These are phyloP conservation scores for Penstemon newberryi DNA, from an alignment of 257 asterid genomes.

Conservation along the genomic window DNA sequence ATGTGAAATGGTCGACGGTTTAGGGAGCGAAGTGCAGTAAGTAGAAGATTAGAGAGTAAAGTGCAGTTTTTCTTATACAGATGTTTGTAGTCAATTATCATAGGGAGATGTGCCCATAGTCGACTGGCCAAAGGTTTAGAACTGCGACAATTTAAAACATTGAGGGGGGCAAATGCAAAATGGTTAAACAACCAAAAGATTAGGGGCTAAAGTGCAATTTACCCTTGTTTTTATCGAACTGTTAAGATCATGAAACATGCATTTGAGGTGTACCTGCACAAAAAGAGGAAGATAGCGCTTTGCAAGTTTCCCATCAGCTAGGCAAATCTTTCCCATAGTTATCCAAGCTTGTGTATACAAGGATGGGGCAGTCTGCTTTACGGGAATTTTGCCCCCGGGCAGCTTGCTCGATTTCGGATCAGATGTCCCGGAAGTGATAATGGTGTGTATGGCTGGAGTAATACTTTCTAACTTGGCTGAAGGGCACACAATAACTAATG, in stretches of 20 bases:
- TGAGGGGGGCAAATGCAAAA: too few relatives aligned
- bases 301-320: constrained; percentile 87
- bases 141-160: too few relatives aligned
- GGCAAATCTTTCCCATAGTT: constrained; percentile 92
- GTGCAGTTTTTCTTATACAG: too few relatives aligned
- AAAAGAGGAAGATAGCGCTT: constrained; percentile 92
- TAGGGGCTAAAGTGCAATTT: too few relatives aligned
- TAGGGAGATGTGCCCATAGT: too few relatives aligned
- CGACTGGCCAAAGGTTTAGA: too few relatives aligned
- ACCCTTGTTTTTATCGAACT: neutral
- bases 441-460: constrained; percentile 67
- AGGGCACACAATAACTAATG: constrained; percentile 72
- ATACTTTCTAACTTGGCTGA: constrained; percentile 56
- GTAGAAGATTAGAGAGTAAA: too few relatives aligned
- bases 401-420: constrained; percentile 51
- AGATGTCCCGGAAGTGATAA: constrained; percentile 67
- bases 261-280: constrained; percentile 67
- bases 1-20: too few relatives aligned
- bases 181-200: too few relatives aligned
- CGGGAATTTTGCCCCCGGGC: constrained; percentile 41
- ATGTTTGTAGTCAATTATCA: too few relatives aligned
- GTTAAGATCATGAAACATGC: constrained; percentile 13
- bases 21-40: too few relatives aligned
- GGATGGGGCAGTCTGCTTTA: constrained; percentile 65
- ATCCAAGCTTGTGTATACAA: constrained; percentile 85